These are phyloP conservation scores for Bisporella sp. DNA, from an alignment of 2,329 filamentous ascomycete genomes.

Conservation along the genomic window DNA sequence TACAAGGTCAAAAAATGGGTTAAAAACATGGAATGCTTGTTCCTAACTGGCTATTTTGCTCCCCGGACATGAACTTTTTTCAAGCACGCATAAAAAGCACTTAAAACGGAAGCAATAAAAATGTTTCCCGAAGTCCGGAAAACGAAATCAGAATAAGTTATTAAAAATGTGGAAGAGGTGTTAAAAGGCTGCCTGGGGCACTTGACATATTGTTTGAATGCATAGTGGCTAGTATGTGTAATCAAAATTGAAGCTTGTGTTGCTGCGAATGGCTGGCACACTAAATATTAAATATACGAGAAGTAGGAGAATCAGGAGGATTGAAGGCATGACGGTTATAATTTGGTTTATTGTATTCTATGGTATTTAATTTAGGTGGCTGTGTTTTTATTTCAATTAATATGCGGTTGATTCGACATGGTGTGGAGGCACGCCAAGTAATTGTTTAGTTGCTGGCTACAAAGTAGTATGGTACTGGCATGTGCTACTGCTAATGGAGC, in stretches of 20 bases:
- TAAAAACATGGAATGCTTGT: background rate
- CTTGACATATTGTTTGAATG: constrained; percentile 1
- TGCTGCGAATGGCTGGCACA: constrained; percentile 3
- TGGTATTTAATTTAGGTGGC: no score
- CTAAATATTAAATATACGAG: background rate
- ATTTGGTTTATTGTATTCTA: no score
- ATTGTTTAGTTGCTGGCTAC: no score
- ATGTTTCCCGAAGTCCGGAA: background rate
- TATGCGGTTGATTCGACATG: no score
- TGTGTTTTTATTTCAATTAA: no score
- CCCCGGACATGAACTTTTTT: background rate
- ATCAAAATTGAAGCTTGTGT: constrained; percentile 3
- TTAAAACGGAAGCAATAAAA: no score
- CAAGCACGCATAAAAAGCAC: background rate
- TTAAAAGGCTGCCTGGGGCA: background rate
- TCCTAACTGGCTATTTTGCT: background rate
- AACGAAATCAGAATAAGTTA: background rate
- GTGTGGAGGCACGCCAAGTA: no score
- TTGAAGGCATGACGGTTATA: no score
- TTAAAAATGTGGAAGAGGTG: background rate
- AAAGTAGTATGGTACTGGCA: no score
- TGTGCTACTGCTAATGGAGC: no score
- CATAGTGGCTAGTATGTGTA: constrained; percentile 4
- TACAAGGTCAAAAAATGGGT: background rate
- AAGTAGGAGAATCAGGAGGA: no score